Conservation (phyloP, 176 grass and related monocot genomes). For the Pontederia paniculata region DNA sequence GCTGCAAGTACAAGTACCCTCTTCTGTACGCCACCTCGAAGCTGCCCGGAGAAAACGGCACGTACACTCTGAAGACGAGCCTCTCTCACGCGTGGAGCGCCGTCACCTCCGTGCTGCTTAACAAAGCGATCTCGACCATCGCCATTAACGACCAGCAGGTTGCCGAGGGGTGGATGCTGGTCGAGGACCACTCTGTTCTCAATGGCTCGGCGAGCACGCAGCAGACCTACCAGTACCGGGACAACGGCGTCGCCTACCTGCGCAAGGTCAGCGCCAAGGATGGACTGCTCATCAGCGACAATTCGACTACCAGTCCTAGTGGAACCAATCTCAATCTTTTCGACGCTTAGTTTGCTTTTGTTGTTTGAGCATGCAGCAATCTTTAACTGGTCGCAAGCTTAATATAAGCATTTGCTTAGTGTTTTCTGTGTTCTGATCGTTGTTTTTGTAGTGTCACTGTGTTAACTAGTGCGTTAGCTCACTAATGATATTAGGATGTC, state of each 20-base stretch:
- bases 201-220: constrained; percentile 43
- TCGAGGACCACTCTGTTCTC: constrained; percentile 56
- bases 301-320: constrained; percentile 18
- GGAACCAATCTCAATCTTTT: too few species aligned
- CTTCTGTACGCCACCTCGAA: constrained; percentile 32
- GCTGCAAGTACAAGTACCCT: constrained; percentile 41
- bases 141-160: constrained; percentile 45
- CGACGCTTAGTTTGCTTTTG: too few species aligned
- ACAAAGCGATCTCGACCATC: neutral
- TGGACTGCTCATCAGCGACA: constrained; percentile 60
- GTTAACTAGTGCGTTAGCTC: too few species aligned
- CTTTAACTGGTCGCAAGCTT: too few species aligned
- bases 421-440: too few species aligned
- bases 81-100: constrained; percentile 43
- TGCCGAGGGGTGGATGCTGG: constrained; percentile 67
- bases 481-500: too few species aligned
- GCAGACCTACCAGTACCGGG: constrained; percentile 46
- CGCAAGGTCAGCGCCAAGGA: constrained; percentile 37
- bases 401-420: too few species aligned
- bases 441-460: too few species aligned
- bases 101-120: constrained; percentile 16
- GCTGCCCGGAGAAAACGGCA: constrained; percentile 31
- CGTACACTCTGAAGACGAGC: constrained; percentile 33
- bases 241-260: constrained; percentile 20
- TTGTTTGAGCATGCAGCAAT: too few species aligned